These are phyloP conservation scores for Scenedesmus sp. DNA, from an alignment of 163 green algal genomes.

Conservation along the genomic window DNA sequence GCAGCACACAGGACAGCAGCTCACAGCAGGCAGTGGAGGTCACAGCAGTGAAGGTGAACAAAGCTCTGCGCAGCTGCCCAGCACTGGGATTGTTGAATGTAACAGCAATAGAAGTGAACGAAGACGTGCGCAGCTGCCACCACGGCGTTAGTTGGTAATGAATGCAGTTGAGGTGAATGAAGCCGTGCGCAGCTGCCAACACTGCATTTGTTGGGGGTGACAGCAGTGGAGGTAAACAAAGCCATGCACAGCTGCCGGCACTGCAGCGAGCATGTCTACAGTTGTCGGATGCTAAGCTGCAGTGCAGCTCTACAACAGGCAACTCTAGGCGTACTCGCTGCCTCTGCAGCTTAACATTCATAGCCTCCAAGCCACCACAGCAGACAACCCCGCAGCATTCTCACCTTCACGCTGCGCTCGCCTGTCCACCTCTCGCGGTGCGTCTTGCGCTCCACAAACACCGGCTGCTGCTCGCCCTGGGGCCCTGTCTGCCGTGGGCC, in stretches of 20 bases:
- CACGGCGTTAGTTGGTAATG: neutral
- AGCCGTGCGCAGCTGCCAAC: neutral
- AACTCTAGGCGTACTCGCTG: no score
- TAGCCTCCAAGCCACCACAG: neutral
- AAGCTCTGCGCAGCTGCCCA: neutral
- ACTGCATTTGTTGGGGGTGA: neutral
- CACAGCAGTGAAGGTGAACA: neutral
- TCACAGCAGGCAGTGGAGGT: neutral
- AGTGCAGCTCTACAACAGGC: no score
- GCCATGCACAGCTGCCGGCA: neutral
- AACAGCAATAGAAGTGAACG: neutral
- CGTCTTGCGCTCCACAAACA: constrained; percentile 91
- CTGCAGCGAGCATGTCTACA: neutral
- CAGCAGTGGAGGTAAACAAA: neutral
- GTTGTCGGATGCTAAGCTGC: neutral
- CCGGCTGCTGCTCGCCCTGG: constrained; percentile 43
- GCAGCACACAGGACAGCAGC: neutral
- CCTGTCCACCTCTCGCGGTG: constrained; percentile 83
- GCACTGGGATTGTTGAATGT: neutral
- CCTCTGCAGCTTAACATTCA: neutral
- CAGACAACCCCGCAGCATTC: neutral
- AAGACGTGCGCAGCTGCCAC: neutral
- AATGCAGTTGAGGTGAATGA: neutral
- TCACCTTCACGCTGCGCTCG: constrained; percentile 75
- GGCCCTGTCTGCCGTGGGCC: constrained; percentile 28